Percentiles rank a stretch among this genome's conserved stretches.
phyloP scores from a whole-genome alignment of 164 flowering plant genomes.

The Kingdonia uniflora region DNA sequence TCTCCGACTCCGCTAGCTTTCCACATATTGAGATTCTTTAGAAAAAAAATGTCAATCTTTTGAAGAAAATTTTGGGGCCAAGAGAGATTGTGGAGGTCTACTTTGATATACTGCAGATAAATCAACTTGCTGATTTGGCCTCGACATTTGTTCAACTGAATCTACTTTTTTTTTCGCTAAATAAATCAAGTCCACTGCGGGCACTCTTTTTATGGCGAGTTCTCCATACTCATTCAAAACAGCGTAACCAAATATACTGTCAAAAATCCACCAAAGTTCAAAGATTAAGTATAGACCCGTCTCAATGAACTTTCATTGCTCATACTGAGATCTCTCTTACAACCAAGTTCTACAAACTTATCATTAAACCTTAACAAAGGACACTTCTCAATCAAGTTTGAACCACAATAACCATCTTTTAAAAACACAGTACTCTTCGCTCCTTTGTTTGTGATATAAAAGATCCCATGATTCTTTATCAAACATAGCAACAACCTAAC shows the following conservation, averaged over 20 bases:
- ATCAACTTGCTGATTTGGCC: too few species aligned
- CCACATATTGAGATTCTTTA: too few species aligned
- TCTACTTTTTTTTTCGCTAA: constrained; percentile 85
- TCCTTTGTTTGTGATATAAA: constrained; percentile 90
- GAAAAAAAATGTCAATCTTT: too few species aligned
- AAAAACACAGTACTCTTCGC: constrained; percentile 72
- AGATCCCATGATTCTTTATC: constrained; percentile 83
- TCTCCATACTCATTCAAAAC: constrained; percentile 71
- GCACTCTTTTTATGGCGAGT: constrained; percentile 59
- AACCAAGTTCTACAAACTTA: constrained; percentile 56
- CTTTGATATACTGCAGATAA: too few species aligned
- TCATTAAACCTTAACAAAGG: constrained; percentile 56
- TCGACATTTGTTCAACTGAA: too few species aligned
- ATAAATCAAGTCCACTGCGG: constrained; percentile 64
- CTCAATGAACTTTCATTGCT: constrained; percentile 3
- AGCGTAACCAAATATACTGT: constrained; percentile 25
- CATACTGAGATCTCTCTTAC: constrained; percentile 34
- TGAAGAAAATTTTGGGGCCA: too few species aligned
- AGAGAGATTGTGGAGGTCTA: too few species aligned
- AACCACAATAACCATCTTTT: constrained; percentile 82
- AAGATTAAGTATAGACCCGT: background rate
- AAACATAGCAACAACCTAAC: constrained; percentile 64
- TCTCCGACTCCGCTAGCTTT: too few species aligned
- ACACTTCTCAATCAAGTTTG: constrained; percentile 57
- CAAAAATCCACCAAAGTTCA: background rate